Evolutionary conservation across 2,329 filamentous ascomycete species (phyloP).

Genomic region (Raffaelea arxii): DNA sequence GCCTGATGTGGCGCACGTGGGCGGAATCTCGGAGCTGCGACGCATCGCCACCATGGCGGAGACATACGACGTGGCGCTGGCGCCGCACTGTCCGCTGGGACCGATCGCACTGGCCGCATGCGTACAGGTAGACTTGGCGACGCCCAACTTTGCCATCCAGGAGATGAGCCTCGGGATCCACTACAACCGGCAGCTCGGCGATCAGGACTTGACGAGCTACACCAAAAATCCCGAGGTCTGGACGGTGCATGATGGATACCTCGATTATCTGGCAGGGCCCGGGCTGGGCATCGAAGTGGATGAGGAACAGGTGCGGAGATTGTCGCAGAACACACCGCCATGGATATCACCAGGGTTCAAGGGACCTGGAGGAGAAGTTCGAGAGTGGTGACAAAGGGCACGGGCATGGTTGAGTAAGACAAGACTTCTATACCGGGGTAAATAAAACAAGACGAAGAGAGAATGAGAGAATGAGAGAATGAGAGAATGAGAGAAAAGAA

Average conservation of each 20-base stretch:
- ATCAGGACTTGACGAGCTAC: slow-evolving; percentile 51
- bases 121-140: slow-evolving; percentile 47
- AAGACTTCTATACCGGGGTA: not conserved
- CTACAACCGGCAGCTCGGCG: slow-evolving; percentile 47
- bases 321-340: slow-evolving; percentile 37
- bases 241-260: not conserved
- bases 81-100: slow-evolving; percentile 56
- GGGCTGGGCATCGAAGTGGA: slow-evolving; percentile 55
- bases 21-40: slow-evolving; percentile 54
- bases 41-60: slow-evolving; percentile 56
- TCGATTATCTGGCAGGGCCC: not conserved
- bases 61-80: slow-evolving; percentile 55
- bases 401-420: not conserved
- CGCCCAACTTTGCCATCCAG: slow-evolving; percentile 53
- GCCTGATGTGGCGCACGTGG: slow-evolving; percentile 54
- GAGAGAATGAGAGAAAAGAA: not conserved
- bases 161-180: slow-evolving; percentile 64
- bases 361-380: slow-evolving; percentile 45
- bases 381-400: slow-evolving; percentile 42
- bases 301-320: slow-evolving; percentile 49
- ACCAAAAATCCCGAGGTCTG: slow-evolving; percentile 45
- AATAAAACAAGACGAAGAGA: slow-evolving; percentile 13
- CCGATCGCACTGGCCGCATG: slow-evolving; percentile 58
- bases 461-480: too few relatives aligned
- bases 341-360: slow-evolving; percentile 49